phyloP scores from a whole-genome alignment of 164 flowering plant genomes.

The Malania oleifera region DNA sequence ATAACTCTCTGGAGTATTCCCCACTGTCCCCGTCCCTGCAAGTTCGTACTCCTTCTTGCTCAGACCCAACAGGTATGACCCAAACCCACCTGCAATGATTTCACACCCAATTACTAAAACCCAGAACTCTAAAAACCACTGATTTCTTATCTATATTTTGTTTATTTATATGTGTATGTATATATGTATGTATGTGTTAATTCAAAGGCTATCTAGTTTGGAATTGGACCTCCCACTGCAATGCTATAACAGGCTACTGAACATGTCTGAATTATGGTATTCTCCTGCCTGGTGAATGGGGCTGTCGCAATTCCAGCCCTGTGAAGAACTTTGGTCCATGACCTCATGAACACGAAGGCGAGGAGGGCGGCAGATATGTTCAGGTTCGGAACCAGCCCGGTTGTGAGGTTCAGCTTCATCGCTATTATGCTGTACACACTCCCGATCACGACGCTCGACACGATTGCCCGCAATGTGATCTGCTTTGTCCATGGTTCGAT shows the following conservation, averaged over 20 bases:
- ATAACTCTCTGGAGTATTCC: slow-evolving; percentile 45
- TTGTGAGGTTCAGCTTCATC: slow-evolving; percentile 83
- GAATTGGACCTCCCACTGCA: slow-evolving; percentile 83
- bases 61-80: slow-evolving; percentile 78
- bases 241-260: slow-evolving; percentile 91
- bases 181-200: too few relatives aligned
- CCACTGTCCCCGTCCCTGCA: slow-evolving; percentile 54
- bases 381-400: slow-evolving; percentile 76
- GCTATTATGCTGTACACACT: slow-evolving; percentile 64
- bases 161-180: too few relatives aligned
- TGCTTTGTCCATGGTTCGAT: slow-evolving; percentile 73
- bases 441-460: slow-evolving; percentile 72
- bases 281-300: slow-evolving; percentile 90
- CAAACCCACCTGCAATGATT: slow-evolving; percentile 68
- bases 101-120: not conserved
- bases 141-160: too few relatives aligned
- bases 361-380: slow-evolving; percentile 93
- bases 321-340: slow-evolving; percentile 66
- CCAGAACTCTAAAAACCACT: not conserved
- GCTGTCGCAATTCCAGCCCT: slow-evolving; percentile 42
- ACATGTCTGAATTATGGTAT: slow-evolving; percentile 89
- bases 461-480: slow-evolving; percentile 63
- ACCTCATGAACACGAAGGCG: slow-evolving; percentile 59
- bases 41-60: slow-evolving; percentile 66
- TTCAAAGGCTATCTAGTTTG: too few relatives aligned